Evolutionary conservation across 2,329 filamentous ascomycete genomes (phyloP).

Genomic region (Aspergillus caelatus): DNA sequence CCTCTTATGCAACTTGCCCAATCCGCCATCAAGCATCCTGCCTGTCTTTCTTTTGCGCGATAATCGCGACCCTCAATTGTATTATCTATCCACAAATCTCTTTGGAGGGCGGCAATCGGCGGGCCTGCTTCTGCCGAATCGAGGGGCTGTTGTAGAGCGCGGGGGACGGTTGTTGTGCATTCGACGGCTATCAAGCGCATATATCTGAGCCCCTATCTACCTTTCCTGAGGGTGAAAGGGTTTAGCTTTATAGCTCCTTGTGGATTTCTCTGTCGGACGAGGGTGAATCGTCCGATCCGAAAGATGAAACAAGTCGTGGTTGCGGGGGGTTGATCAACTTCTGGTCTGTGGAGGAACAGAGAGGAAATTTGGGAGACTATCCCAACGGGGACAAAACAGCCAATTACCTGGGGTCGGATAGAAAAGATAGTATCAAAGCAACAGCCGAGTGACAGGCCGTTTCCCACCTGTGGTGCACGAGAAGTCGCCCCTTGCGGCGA

Average conservation of each 20-base stretch:
- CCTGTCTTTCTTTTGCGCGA: not conserved
- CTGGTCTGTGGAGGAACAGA: not conserved
- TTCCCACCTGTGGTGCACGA: conserved; percentile 1
- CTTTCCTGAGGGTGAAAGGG: not conserved
- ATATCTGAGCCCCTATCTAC: not conserved
- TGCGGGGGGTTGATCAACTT: not conserved
- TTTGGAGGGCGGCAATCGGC: not conserved
- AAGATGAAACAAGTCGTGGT: not conserved
- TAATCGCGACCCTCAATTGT: not conserved
- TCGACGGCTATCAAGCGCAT: not conserved
- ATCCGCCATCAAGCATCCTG: conserved; percentile 30
- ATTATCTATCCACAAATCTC: not conserved
- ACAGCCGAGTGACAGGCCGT: not conserved
- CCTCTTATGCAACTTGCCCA: conserved; percentile 38
- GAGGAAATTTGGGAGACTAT: not conserved
- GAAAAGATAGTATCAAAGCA: not conserved
- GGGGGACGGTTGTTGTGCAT: not conserved
- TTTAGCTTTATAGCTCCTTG: not conserved
- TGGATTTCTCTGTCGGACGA: not conserved
- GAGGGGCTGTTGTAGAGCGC: not conserved
- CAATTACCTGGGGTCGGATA: not conserved
- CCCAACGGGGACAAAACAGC: not conserved
- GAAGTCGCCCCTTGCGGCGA: conserved; percentile 9
- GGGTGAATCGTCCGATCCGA: not conserved
- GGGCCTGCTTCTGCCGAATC: not conserved